phyloP scores from a whole-genome alignment of 208 protist genomes.

The Crithidia sp. region DNA sequence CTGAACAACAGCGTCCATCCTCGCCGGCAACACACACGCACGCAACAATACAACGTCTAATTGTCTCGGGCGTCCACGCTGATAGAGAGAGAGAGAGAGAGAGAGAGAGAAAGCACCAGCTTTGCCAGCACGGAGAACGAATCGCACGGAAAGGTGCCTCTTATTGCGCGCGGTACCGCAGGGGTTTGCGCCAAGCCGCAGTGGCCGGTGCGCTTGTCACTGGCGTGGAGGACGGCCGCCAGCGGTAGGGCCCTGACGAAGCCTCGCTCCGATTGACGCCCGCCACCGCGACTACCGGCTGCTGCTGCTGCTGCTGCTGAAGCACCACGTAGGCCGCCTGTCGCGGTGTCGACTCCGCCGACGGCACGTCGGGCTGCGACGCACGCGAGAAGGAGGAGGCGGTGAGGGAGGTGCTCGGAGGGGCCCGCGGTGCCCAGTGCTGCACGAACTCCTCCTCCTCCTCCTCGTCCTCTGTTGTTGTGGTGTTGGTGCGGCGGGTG shows the following conservation, averaged over 20 bases:
- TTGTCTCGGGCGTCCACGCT: too few species aligned
- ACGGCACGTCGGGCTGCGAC: constrained; percentile 29
- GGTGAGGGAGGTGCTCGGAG: constrained; percentile 23
- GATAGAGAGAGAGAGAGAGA: background rate
- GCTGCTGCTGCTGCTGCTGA: background rate
- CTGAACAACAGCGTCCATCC: too few species aligned
- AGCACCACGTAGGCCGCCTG: constrained; percentile 9
- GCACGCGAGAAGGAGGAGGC: constrained; percentile 35
- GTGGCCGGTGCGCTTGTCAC: background rate
- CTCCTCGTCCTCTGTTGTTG: constrained; percentile 1
- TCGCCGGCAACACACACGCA: too few species aligned
- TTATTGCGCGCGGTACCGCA: constrained; percentile 15
- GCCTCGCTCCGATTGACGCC: too few species aligned
- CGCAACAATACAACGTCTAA: too few species aligned
- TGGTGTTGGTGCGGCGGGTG: background rate
- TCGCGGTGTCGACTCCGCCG: constrained; percentile 26
- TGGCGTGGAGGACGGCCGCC: background rate
- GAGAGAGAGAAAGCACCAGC: background rate
- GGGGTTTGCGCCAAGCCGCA: constrained; percentile 23
- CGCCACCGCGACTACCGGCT: background rate
- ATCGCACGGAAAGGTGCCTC: background rate
- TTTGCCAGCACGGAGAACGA: background rate
- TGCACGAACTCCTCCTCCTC: constrained; percentile 28
- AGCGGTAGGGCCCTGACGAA: background rate
- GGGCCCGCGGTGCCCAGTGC: constrained; percentile 25